Base-by-base conservation (phyloP, 768 basidiomycete genomes). In the Candolleomyces aberdarensis region DNA sequence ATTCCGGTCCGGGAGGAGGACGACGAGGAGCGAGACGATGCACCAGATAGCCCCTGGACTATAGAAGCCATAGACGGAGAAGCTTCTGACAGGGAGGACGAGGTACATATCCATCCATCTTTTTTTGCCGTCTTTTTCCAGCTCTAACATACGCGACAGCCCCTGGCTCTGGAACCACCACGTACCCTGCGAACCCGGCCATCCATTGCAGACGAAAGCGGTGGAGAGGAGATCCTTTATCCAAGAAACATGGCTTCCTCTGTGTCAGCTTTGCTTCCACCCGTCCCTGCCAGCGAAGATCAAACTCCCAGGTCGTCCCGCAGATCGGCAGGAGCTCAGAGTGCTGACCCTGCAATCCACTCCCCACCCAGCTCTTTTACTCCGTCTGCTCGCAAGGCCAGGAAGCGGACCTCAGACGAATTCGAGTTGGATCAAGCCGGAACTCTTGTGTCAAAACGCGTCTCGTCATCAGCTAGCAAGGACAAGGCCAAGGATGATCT, bases 211-310 rank as follows among this genome's bases (percentile, higher is more conserved):
- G 88, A 91, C 64, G 92, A 94, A 73, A 94, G 92, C 67, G 92
- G 92, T 5, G 92, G 92, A 46, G 92, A 94, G 73, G 92, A 94
- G 72, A 94, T 94, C 62, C 75, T 94, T 29, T 94, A 94, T 72
- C 91, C 92, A 44, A 87, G 91, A 59, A 85, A 89, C 62, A 60
- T 72, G 8, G 65, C 68, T 56, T 65, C 65, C 20, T 67, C 69
- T 56, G 57, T 70, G 26, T 64, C 74, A 9, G 75, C 76, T 44
- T 14, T 56, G 20, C 53, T 22, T 19, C 48, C 58, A 15, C 58
- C 20, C 29, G 19, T 50, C 59, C 26, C 52, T 36, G 49, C 40
- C 41, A 36, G 22, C 32, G 50, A 65, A 47, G 69, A 72, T 7
- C 69, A 70, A 22, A 68, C 67, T 51, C 66, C 75, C 36, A 77